Percentiles rank a stretch among this genome's conserved stretches.
phyloP scores from a whole-genome alignment of 345 rosid genomes.

The Carallia pectinifolia region DNA sequence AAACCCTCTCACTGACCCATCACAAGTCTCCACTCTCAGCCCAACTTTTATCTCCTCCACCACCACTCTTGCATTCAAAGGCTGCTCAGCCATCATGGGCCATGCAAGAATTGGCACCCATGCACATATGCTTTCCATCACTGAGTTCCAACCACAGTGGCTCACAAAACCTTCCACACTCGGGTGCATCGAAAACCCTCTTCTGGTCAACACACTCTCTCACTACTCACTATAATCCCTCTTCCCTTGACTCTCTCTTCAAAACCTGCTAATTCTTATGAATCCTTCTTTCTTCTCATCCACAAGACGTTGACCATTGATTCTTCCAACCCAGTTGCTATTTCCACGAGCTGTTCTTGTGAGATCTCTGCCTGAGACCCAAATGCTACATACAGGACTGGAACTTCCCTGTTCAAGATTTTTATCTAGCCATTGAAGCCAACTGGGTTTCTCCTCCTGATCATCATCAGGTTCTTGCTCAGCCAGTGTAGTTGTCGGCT shows the following conservation, averaged over 20 bases:
- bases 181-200: constrained; percentile 51
- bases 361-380: no score
- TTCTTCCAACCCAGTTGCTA: no score
- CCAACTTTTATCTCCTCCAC: no score
- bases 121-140: no score
- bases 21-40: constrained; percentile 18
- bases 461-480: no score
- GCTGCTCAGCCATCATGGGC: no score
- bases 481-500: constrained; percentile 16
- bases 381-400: not conserved
- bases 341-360: no score
- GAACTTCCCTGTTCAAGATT: constrained; percentile 42
- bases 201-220: constrained; percentile 71
- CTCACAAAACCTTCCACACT: constrained; percentile 28
- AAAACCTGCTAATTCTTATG: constrained; percentile 40
- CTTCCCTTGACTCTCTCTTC: constrained; percentile 44
- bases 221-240: constrained; percentile 45
- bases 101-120: no score
- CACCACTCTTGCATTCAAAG: no score
- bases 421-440: constrained; percentile 65
- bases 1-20: constrained; percentile 43
- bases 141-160: no score
- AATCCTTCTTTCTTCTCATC: constrained; percentile 49
- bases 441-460: constrained; percentile 30
- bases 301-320: constrained; percentile 51